A percentile compares a stretch with the other conserved stretches of the same genome.
These are phyloP conservation scores for Daucus carota DNA, from an alignment of 129 eudicot species.

Conservation along the genomic window DNA sequence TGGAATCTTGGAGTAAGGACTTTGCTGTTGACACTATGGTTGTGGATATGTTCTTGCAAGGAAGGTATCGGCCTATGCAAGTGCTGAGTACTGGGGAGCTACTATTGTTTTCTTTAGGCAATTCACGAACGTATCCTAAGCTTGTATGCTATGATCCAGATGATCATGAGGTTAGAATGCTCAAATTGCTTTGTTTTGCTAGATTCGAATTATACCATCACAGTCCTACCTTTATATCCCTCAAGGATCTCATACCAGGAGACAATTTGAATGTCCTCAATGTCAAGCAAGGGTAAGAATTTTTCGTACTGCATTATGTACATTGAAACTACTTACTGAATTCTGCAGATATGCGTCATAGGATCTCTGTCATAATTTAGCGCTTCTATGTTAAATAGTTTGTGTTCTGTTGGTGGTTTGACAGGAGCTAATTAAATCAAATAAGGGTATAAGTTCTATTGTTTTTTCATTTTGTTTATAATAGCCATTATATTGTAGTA, in stretches of 20 bases:
- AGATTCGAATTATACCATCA: neutral
- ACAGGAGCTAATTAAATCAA: too few species aligned
- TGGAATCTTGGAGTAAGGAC: neutral
- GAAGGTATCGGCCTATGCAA: neutral
- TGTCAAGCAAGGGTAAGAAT: neutral
- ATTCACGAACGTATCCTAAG: neutral
- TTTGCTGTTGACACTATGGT: neutral
- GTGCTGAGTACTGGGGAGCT: neutral
- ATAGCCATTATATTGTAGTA: too few species aligned
- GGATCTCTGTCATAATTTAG: too few species aligned
- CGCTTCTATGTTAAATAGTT: too few species aligned
- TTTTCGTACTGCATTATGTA: neutral
- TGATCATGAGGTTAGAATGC: neutral
- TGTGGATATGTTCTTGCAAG: neutral
- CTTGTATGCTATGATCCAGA: neutral
- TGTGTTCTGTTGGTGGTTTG: too few species aligned
- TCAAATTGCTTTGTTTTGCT: neutral
- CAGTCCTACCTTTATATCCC: neutral
- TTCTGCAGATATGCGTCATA: too few species aligned
- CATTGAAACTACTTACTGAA: too few species aligned
- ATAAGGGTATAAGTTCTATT: too few species aligned
- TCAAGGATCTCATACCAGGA: neutral
- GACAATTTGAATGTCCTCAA: neutral
- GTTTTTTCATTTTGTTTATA: too few species aligned
- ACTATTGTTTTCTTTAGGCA: neutral